Conservation (phyloP, 2,329 filamentous ascomycete genomes). For the Geosmithia putterillii region DNA sequence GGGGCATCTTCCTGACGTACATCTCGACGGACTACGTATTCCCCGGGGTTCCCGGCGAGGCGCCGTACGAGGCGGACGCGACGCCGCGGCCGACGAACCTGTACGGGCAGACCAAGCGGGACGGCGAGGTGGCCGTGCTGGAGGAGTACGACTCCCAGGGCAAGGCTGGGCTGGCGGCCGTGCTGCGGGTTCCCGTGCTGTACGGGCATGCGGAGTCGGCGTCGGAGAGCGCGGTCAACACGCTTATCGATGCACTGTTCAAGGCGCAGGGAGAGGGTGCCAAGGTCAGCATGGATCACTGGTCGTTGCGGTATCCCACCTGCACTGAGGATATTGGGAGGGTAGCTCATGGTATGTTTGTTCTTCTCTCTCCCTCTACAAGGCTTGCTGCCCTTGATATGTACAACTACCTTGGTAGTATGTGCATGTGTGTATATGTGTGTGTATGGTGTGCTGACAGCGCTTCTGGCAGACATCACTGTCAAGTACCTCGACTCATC, state of each 20-base stretch:
- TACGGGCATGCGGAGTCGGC: conserved; percentile 65
- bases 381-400: too few species aligned
- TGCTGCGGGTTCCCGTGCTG: conserved; percentile 71
- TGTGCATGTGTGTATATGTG: neutral
- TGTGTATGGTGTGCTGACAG: neutral
- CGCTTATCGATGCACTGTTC: conserved; percentile 64
- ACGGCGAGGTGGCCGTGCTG: conserved; percentile 53
- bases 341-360: conserved; percentile 51
- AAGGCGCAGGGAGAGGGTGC: conserved; percentile 54
- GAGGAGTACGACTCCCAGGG: conserved; percentile 37
- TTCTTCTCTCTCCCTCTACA: conserved; percentile 4
- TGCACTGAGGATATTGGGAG: conserved; percentile 80
- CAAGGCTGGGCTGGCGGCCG: conserved; percentile 45
- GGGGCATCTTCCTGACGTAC: conserved; percentile 56
- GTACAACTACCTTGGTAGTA: too few species aligned
- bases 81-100: conserved; percentile 61
- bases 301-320: conserved; percentile 73
- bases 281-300: conserved; percentile 71
- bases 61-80: conserved; percentile 62
- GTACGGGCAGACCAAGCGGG: conserved; percentile 52
- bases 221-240: conserved; percentile 72
- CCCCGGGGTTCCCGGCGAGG: conserved; percentile 61
- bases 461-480: conserved; percentile 63
- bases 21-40: conserved; percentile 80
- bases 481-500: conserved; percentile 49